Evolutionary conservation across 2,329 filamentous ascomycete genomes (phyloP), one percentile per base, ranked within the genome.

Genomic region (Colletotrichum eleusines): DNA sequence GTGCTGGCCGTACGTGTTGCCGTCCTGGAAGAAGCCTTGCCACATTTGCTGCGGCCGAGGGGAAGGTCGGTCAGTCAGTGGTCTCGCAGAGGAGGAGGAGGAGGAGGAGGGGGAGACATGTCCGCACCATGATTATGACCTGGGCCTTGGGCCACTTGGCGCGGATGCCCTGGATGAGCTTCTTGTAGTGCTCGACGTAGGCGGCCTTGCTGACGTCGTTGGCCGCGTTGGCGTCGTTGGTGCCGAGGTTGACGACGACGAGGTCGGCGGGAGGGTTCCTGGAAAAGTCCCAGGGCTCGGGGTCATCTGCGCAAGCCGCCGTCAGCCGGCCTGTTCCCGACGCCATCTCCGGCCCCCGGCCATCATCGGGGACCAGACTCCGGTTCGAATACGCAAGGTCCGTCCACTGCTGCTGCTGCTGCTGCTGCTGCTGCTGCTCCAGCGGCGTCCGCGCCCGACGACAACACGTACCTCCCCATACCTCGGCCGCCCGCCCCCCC

Each of bases 21-120:
- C 87, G 55, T 80, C 75, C 38, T 83, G 78, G 65, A 79, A 79
- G 78, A 89, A 90, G n/a, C 83, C 82, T 48, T 86, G 82, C 86
- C 86, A 89, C 64, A 88, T 82, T 44, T 84, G 84, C 84, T 87
- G n/a, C 46, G 18, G 16, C 23, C 12, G 2, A 11, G 11, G 62
- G 74, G 20, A 6, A 42, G 40, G n/a, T 9, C 8, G 2, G 42
- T n/a, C 42, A 3, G 42, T 20, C 42, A 44, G 18, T 44, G 18
- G 40, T 6, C 2, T 2, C 1, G 5, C 5, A 5, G 16, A 42
- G 16, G 16, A 42, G 40, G 18, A 44, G 5, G 18, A 44, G 7
- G 16, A 11, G 9, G 3, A 14, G 2, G 40, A 12, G 33, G n/a
- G 5, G 5, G 2, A 33, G 40, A 9, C 78, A 4, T 77, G 74